phyloP scores from a whole-genome alignment of 2,329 filamentous ascomycete genomes.

The Cytospora paraplurivora region DNA sequence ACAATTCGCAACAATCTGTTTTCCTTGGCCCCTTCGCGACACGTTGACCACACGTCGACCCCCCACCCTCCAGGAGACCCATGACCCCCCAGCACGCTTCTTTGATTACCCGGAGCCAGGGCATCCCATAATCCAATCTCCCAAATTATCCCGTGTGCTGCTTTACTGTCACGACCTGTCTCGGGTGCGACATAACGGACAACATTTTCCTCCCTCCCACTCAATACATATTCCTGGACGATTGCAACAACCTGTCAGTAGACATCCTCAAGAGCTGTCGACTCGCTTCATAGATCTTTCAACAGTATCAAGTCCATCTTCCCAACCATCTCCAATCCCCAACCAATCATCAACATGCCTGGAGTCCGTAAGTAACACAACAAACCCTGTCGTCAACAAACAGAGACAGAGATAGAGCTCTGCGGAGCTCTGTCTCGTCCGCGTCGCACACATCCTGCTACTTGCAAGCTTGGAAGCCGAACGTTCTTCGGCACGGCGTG shows the following conservation, averaged over 20 bases:
- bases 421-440: constrained; percentile 8
- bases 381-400: constrained; percentile 8
- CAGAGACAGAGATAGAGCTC: constrained; percentile 12
- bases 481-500: background rate
- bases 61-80: no score
- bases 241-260: background rate
- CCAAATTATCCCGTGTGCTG: constrained; percentile 27
- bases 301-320: constrained; percentile 1
- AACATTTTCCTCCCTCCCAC: constrained; percentile 7
- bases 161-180: constrained; percentile 21
- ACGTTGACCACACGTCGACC: no score
- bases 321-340: background rate
- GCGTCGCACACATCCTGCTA: constrained; percentile 11
- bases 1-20: background rate
- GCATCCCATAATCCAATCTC: constrained; percentile 25
- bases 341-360: constrained; percentile 47
- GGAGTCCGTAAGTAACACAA: constrained; percentile 51
- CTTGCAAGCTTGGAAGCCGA: background rate
- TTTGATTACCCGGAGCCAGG: constrained; percentile 25
- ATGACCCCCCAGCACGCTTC: constrained; percentile 5
- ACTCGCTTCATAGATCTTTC: constrained; percentile 9
- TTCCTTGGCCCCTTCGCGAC: background rate
- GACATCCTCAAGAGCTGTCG: constrained; percentile 5
- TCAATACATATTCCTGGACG: background rate
- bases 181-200: constrained; percentile 15